Evolutionary conservation across 441 rosid species (phyloP), one percentile per base, ranked within the genome.

Genomic region (Adansonia rubrostipa): DNA sequence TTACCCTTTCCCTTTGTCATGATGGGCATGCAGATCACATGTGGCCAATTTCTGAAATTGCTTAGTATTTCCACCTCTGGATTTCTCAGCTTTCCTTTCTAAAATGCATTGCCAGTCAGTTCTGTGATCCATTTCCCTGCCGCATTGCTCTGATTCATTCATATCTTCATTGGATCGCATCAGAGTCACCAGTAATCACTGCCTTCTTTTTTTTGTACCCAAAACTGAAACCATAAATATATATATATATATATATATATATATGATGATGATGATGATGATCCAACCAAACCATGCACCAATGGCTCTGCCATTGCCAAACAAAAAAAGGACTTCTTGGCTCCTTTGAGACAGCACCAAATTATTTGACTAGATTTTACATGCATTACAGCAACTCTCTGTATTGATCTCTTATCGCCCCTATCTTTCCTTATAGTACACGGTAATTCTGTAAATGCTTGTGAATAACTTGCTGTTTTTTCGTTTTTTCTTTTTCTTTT

Each of bases 131-230:
- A 24, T 71, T n/a, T 4, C 5, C 14, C 45, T 24, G 45, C 74
- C 20, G 40, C 9, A 19, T 3, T 7, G 53, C 73, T 70, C 73
- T 48, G 73, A 24, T 48, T 70, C 36, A 19, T 68, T 47, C 56
- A 68, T 10, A 68, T 68, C 73, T 68, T 47, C 53, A 45, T 68
- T 19, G 33, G 72, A 45, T 67, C 20, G 72, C 73, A 48, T 28
- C 58, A 50, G 13, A 13, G 42, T 50, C 20, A 14, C 24, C 15
- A 51, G 6, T 22, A 24, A 71, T 51, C 45, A 50, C 13, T 22
- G 58, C 22, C 6, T 9, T 36, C 42, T 36, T 36, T 36, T 36
- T 66, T 61, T 14, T 1, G 47, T 6, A 63, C 68, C 51, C 47
- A 44, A 66, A 36, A 66, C 71, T 33, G 22, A 17, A 17, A 66